Percentiles rank a stretch among this genome's conserved stretches.
Conservation (phyloP, 2,329 filamentous ascomycete species). For the Aspergillus piperis region DNA sequence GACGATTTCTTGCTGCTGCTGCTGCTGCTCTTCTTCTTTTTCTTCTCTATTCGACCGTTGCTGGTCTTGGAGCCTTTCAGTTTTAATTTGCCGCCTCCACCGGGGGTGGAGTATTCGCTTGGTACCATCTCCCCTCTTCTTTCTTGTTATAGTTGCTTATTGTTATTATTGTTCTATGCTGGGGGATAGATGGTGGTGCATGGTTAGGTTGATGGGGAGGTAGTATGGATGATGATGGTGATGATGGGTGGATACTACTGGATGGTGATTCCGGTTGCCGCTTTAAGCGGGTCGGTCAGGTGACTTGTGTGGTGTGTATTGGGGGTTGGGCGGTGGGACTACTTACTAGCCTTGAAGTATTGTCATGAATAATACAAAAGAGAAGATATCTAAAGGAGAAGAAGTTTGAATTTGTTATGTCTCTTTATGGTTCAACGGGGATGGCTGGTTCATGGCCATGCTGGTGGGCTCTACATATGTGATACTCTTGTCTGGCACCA, state of each 20-base stretch:
- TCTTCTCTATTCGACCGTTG: conserved; percentile 46
- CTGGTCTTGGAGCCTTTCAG: conserved; percentile 75
- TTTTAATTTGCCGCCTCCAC: conserved; percentile 74
- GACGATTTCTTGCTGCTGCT: conserved; percentile 29
- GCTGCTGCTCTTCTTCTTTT: conserved; percentile 52
- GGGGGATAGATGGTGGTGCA: neutral
- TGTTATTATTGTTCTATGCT: neutral
- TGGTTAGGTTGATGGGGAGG: neutral
- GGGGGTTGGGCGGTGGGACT: neutral
- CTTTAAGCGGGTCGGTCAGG: conserved; percentile 12
- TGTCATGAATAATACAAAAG: too few relatives aligned
- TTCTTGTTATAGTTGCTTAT: neutral
- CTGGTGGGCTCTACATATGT: too few relatives aligned
- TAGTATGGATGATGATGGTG: conserved; percentile 12
- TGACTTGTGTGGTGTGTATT: conserved; percentile 6
- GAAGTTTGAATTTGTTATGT: too few relatives aligned
- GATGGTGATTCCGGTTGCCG: conserved; percentile 1
- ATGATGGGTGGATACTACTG: neutral
- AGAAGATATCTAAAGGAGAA: too few relatives aligned
- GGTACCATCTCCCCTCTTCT: conserved; percentile 21
- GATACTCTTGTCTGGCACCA: too few relatives aligned
- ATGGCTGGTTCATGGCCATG: too few relatives aligned
- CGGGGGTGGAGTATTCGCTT: conserved; percentile 69
- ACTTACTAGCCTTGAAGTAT: too few relatives aligned
- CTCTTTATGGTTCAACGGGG: too few relatives aligned